Evolutionary conservation across 768 basidiomycete species (phyloP), one percentile per base, ranked within the genome.

Genomic region (Calocybe indica): DNA sequence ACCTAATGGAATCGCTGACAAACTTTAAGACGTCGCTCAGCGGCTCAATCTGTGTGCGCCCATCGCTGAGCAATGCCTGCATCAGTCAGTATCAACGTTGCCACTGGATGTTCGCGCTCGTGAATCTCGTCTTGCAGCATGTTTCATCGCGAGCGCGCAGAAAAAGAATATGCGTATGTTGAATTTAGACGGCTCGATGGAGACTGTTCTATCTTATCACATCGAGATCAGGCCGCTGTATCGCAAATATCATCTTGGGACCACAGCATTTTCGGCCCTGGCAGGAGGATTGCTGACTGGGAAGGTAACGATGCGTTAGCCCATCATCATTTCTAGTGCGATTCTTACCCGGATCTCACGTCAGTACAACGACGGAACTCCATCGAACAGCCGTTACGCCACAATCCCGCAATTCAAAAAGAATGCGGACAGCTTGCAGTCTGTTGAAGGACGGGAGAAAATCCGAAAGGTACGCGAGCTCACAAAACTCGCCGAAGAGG

Each of bases 101-200:
- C 43, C 10, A 28, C 13, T n/a, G 33, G 6, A 43, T 40, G n/a
- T 13, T 35, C 12, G 11, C 29, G 5, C 33, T 30, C 6, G 12
- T 28, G 35, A 39, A 5, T 37, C 42, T 22, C 2, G 22, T 22
- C 49, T 32, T 62, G 61, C 61, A 85, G 80, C 58, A 79, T 88
- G 78, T 76, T 91, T 60, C 76, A 82, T 62, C 80, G 88, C 14
- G 84, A 89, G 53, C 73, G 82, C 11, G 80, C 87, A 29, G 89
- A 92, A 68, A 76, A 76, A 56, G 87, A 90, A 69, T 89, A 85
- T 62, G 70, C 64, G 75, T 80, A 57, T 54, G 74, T 62, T 15
- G 1, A 29, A n/a, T 14, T 49, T 13, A 38, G n/a, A 1, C 29
- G 13, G 8, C 49, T 48, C 39, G 49, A 41, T 37, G 49, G 31